Percentiles rank a stretch among this genome's conserved stretches.
These are phyloP conservation scores for Leptoxyphium fumago DNA, from an alignment of 2,329 filamentous ascomycete genomes.

Conservation along the genomic window DNA sequence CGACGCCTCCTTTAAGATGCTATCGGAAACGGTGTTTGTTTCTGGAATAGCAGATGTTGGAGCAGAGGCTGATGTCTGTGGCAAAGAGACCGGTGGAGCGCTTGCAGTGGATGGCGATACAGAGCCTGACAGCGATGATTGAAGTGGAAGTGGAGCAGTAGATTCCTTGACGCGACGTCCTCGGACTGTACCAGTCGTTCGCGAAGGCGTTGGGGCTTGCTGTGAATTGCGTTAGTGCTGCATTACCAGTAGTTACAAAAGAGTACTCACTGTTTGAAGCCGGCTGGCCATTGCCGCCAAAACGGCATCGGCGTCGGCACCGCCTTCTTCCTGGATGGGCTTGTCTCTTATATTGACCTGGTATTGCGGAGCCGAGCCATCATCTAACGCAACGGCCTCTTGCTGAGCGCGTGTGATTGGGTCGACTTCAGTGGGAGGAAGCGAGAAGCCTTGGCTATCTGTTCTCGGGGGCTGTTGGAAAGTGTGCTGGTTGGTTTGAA, in stretches of 20 bases:
- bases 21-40: slow-evolving; percentile 23
- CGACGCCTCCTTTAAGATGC: slow-evolving; percentile 17
- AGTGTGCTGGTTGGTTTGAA: background rate
- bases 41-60: background rate
- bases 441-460: slow-evolving; percentile 62
- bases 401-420: slow-evolving; percentile 55
- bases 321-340: slow-evolving; percentile 63
- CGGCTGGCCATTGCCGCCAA: slow-evolving; percentile 63
- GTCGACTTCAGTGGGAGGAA: slow-evolving; percentile 48
- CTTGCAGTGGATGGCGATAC: background rate
- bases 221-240: slow-evolving; percentile 25
- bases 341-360: slow-evolving; percentile 69
- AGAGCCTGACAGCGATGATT: background rate
- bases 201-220: slow-evolving; percentile 39
- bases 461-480: slow-evolving; percentile 1
- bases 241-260: background rate
- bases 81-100: background rate
- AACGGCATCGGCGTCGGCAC: slow-evolving; percentile 52
- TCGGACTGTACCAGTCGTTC: slow-evolving; percentile 54
- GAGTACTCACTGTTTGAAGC: slow-evolving; percentile 40
- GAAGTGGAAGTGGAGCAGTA: slow-evolving; percentile 58
- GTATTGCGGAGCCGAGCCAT: slow-evolving; percentile 49
- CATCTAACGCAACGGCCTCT: slow-evolving; percentile 39
- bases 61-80: background rate
- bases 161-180: slow-evolving; percentile 72